A percentile compares a stretch with the other conserved stretches of the same genome.
These are phyloP conservation scores for Erigeron philadelphicus DNA, from an alignment of 140 eudicot genomes.

Conservation along the genomic window DNA sequence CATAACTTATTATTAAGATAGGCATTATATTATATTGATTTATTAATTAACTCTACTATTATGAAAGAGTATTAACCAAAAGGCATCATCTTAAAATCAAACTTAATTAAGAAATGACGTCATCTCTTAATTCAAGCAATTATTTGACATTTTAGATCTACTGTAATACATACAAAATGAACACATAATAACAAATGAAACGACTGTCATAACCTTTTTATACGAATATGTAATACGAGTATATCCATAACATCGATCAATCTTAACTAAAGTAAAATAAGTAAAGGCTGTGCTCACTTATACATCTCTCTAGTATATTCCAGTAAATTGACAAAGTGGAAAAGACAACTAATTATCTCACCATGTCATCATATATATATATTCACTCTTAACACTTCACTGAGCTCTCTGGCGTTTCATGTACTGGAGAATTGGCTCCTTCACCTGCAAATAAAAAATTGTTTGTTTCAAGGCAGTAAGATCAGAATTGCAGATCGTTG, in stretches of 20 bases:
- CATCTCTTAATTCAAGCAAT: neutral
- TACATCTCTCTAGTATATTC: neutral
- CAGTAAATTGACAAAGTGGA: neutral
- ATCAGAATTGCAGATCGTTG: neutral
- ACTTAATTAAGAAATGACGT: neutral
- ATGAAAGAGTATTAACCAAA: neutral
- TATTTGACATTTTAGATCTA: neutral
- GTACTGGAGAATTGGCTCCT: conserved; percentile 76
- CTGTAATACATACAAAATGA: neutral
- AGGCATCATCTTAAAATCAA: neutral
- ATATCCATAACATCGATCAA: neutral
- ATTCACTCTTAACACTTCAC: conserved; percentile 12
- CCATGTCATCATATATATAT: neutral
- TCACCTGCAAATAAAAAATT: conserved; percentile 43
- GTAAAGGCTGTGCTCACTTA: neutral
- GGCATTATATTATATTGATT: too few relatives aligned
- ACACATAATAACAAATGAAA: neutral
- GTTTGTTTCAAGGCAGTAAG: neutral
- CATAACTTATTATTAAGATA: neutral
- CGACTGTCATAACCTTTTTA: neutral
- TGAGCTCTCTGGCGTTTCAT: conserved; percentile 67
- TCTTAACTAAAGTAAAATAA: neutral
- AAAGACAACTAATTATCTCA: neutral
- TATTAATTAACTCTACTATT: too few relatives aligned
- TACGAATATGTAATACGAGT: neutral